These are phyloP conservation scores for Sarocladiaceae sp. DNA, from an alignment of 2,329 filamentous ascomycete species.

Conservation along the genomic window DNA sequence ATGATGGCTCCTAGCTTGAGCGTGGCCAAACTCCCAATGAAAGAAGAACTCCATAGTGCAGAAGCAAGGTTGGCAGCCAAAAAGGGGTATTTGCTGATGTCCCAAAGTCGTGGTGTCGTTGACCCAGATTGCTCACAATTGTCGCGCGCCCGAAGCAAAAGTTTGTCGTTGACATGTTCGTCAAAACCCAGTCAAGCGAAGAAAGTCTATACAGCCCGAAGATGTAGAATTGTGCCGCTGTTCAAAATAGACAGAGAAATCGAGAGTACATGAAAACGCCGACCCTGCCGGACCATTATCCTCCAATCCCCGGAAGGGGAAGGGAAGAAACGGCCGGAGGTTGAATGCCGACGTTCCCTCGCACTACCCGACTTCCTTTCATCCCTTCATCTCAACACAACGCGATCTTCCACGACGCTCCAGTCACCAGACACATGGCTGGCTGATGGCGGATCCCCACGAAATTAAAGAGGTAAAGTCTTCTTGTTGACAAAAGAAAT, in stretches of 20 bases:
- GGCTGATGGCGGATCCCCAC: conserved; percentile 21
- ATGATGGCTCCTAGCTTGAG: not conserved
- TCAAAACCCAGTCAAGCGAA: conserved; percentile 5
- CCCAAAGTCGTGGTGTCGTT: too few species aligned
- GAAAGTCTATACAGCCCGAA: conserved; percentile 9
- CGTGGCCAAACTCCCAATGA: conserved; percentile 2
- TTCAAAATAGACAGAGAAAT: conserved; percentile 8
- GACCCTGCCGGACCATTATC: not conserved
- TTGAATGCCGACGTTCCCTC: conserved; percentile 6
- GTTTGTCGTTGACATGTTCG: conserved; percentile 6
- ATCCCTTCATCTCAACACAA: conserved; percentile 7
- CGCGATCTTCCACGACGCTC: conserved; percentile 8
- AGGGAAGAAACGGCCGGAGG: conserved; percentile 4
- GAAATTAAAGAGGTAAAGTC: conserved; percentile 10
- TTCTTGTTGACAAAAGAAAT: conserved; percentile 27
- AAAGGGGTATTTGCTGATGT: conserved; percentile 4
- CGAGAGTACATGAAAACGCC: conserved; percentile 6
- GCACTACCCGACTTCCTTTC: conserved; percentile 6
- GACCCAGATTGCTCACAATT: too few species aligned
- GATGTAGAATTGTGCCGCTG: conserved; percentile 9
- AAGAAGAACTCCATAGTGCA: conserved; percentile 7
- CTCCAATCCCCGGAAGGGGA: not conserved
- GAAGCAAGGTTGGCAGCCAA: too few species aligned
- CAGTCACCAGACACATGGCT: conserved; percentile 8
- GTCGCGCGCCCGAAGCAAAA: too few species aligned